A percentile compares a stretch with the other conserved stretches of the same genome.
Conservation (phyloP, 495 filamentous ascomycete species). For the Aspergillus egyptiacus region DNA sequence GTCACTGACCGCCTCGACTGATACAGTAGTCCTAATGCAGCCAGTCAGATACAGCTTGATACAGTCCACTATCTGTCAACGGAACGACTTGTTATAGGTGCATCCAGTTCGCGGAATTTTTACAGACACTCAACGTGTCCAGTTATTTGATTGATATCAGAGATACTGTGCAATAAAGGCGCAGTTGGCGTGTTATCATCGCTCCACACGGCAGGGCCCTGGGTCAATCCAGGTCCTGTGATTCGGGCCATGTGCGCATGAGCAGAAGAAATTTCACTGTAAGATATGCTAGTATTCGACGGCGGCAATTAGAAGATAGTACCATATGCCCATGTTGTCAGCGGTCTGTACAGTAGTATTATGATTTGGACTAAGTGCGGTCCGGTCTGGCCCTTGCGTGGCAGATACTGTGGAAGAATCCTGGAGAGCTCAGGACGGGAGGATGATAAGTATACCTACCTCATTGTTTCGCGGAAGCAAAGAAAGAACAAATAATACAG, state of each 20-base stretch:
- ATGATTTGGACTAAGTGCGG: no score
- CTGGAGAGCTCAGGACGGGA: no score
- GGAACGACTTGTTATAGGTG: neutral
- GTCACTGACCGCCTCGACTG: conserved; percentile 7
- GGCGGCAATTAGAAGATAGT: no score
- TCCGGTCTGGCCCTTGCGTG: no score
- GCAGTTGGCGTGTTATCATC: neutral
- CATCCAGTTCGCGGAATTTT: neutral
- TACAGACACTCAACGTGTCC: neutral
- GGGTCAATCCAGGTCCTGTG: conserved; percentile 11
- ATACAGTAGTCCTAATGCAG: conserved; percentile 10
- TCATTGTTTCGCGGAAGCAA: no score
- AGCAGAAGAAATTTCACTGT: conserved; percentile 5
- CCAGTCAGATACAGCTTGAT: conserved; percentile 18
- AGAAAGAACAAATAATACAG: no score
- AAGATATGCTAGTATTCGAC: no score
- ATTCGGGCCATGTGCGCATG: conserved; percentile 11
- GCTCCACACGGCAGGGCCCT: conserved; percentile 3
- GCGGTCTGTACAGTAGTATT: no score
- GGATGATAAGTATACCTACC: no score
- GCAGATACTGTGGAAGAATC: no score
- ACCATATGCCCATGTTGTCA: no score
- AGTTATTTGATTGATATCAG: neutral
- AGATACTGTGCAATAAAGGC: neutral
- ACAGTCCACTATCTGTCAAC: conserved; percentile 6